Conservation (phyloP, 73 alveolate species). For the Diophrys sp. region DNA sequence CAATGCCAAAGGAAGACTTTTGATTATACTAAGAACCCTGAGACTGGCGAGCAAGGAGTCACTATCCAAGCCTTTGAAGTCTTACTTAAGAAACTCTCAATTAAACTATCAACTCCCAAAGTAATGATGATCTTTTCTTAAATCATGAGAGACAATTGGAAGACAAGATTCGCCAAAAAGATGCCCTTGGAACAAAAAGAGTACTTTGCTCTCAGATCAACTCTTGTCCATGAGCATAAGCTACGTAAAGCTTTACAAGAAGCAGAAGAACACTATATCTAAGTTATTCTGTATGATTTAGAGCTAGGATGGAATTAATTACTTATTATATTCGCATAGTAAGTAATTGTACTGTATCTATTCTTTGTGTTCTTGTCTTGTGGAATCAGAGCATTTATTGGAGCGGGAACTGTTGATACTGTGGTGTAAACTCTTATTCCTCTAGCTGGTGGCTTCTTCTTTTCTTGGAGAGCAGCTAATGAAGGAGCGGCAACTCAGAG, state of each 20-base stretch:
- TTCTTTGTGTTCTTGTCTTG: neutral
- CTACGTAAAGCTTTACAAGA: neutral
- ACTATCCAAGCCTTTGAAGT: neutral
- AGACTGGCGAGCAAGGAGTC: neutral
- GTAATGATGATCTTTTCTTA: neutral
- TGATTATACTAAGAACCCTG: neutral
- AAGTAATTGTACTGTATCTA: neutral
- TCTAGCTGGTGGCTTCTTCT: neutral
- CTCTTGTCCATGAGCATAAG: neutral
- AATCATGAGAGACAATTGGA: neutral
- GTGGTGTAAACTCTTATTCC: neutral
- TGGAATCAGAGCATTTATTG: neutral
- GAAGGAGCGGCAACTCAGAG: neutral
- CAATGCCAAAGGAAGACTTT: no score
- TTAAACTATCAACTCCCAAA: neutral
- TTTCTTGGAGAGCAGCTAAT: neutral
- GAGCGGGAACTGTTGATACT: neutral
- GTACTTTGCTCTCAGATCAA: neutral
- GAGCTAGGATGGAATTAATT: neutral
- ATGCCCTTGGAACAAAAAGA: neutral
- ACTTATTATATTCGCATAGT: neutral
- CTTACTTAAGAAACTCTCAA: neutral
- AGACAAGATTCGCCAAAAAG: neutral
- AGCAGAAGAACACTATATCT: neutral
- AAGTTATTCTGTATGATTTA: neutral